Base-by-base conservation (phyloP, 2,329 filamentous ascomycete genomes). In the Calonectria honghensis region DNA sequence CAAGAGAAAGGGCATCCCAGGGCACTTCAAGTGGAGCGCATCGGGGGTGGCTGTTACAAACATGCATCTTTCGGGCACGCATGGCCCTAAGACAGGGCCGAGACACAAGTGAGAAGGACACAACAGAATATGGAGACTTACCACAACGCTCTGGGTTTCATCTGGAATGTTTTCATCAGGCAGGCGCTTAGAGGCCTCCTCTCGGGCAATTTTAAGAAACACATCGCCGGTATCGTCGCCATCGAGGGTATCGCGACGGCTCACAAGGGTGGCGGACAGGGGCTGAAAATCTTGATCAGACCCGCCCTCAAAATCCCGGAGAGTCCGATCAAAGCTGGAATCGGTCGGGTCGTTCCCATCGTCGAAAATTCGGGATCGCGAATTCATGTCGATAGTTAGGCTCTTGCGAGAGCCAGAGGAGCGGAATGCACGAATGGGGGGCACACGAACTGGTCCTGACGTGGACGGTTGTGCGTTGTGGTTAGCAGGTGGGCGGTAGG, bases 341-440 rank as follows among this genome's bases (percentile, higher is more conserved):
- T 90, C 88, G 52, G 82, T 81, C 52, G 77, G 84, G 67, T 87
- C 86, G 70, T 88, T 87, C 75, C 85, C 85, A 39, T 82, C 82
- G 59, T 90, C 88, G 73, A 86, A 88, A 63, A 85, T 84, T 74
- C 85, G 85, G 75, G 85, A 79, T 32, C 85, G 85, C 69, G 86
- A 85, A 77, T 86, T 90, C 88, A 90, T 91, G 79, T 91, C 90
- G 78, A 89, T 84, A 18, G 84, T 84, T 31, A 89, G 84, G 81
- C 89, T 91, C 82, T 88, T 90, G 77, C 91, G 89, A 75, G 90
- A 90, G 78, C 88, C 89, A 48, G 90, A 91, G 32, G 90, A 91
- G 74, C 90, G 88, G 77, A 91, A 91, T 11, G 86, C 85, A 70
- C 90, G 88, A 80, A 91, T 91, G 10, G 90, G 90, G 20, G 90